Percentiles rank a stretch among this genome's conserved stretches.
Evolutionary conservation across 1,139 yeast genomes (phyloP).

Genomic region (Sugiyamaella novakii): DNA sequence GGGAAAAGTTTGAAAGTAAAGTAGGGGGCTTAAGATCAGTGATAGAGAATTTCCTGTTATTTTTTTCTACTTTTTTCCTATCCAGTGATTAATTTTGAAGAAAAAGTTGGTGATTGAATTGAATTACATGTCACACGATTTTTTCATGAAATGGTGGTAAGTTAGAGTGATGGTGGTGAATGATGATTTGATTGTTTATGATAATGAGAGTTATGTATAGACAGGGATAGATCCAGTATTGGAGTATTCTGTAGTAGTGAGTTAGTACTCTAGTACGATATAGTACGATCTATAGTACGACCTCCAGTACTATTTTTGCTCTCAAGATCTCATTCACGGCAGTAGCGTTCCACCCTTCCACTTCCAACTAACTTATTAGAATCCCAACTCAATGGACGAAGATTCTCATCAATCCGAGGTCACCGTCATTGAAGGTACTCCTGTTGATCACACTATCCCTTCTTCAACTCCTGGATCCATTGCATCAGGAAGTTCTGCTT

Average conservation of each 20-base stretch:
- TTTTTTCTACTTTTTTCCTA: too few species aligned
- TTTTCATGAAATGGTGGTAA: slow-evolving; percentile 1
- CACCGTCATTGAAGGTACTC: slow-evolving; percentile 23
- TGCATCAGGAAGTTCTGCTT: slow-evolving; percentile 15
- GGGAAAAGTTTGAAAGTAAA: neutral
- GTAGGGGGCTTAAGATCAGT: too few species aligned
- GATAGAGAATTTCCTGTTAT: too few species aligned
- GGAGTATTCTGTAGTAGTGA: too few species aligned
- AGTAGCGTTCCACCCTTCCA: too few species aligned
- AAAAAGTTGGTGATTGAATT: neutral
- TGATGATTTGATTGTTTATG: neutral
- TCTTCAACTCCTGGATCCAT: slow-evolving; percentile 13
- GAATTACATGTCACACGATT: slow-evolving; percentile 1
- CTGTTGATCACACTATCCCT: slow-evolving; percentile 8
- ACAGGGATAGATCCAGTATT: too few species aligned
- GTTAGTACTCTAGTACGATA: too few species aligned
- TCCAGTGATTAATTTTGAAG: too few species aligned
- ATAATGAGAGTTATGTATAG: neutral
- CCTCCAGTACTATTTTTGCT: too few species aligned
- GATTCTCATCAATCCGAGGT: slow-evolving; percentile 17
- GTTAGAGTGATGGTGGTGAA: neutral
- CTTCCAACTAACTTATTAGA: too few species aligned
- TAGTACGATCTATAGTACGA: too few species aligned
- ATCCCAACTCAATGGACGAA: slow-evolving; percentile 16
- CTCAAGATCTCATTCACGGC: too few species aligned